A percentile compares a stretch with the other conserved stretches of the same genome.
phyloP scores from a whole-genome alignment of 257 asterid species.

The Solanum dulcamara region DNA sequence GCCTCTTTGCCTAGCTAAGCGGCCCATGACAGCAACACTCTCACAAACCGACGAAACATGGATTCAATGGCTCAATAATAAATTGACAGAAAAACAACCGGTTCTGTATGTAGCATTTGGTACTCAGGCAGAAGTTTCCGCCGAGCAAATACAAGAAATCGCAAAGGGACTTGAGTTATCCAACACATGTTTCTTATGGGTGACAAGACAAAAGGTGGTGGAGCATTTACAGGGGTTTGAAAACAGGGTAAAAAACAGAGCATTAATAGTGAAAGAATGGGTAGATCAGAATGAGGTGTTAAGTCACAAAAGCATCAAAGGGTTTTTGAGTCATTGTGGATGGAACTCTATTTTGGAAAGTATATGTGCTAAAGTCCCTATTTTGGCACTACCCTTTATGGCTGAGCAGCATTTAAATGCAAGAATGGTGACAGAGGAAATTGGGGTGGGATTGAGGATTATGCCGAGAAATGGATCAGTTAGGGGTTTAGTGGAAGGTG shows the following conservation, averaged over 20 bases:
- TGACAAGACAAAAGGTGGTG: slow-evolving; percentile 2
- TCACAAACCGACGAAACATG: not conserved
- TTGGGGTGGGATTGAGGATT: slow-evolving; percentile 38
- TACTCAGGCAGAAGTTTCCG: slow-evolving; percentile 48
- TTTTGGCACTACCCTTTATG: slow-evolving; percentile 56
- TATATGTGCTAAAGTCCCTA: slow-evolving; percentile 40
- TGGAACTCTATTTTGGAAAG: slow-evolving; percentile 73
- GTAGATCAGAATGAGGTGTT: slow-evolving; percentile 45
- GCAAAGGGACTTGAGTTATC: slow-evolving; percentile 47
- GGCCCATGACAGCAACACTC: not conserved
- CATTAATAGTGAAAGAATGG: slow-evolving; percentile 47
- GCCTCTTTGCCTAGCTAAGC: slow-evolving; percentile 40
- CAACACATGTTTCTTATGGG: slow-evolving; percentile 51
- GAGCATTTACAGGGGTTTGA: slow-evolving; percentile 8
- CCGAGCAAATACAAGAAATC: slow-evolving; percentile 41
- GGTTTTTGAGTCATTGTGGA: slow-evolving; percentile 74
- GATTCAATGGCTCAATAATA: slow-evolving; percentile 34
- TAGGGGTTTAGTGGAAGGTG: slow-evolving; percentile 29
- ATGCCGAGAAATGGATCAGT: slow-evolving; percentile 31
- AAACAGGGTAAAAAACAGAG: slow-evolving; percentile 18
- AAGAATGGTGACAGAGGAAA: slow-evolving; percentile 38
- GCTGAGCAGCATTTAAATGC: slow-evolving; percentile 72
- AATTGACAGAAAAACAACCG: slow-evolving; percentile 4
- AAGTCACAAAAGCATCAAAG: slow-evolving; percentile 27
- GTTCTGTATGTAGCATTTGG: slow-evolving; percentile 74